Conservation (phyloP, 441 rosid genomes). For the Pelargonium australe region DNA sequence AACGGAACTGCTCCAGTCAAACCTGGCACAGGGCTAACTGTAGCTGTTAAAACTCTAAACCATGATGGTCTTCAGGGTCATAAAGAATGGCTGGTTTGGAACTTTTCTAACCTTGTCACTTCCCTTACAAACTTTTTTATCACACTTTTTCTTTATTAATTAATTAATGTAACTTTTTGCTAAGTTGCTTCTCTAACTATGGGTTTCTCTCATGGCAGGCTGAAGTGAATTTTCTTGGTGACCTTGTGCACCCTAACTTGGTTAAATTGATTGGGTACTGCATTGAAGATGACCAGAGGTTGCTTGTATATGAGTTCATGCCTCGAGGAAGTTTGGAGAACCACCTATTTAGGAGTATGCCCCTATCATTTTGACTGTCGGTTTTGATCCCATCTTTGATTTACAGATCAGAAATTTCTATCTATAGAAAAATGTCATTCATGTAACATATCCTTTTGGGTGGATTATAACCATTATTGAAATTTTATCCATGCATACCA, state of each 20-base stretch:
- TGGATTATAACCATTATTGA: no score
- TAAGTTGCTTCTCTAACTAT: conserved; percentile 15
- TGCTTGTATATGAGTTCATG: conserved; percentile 56
- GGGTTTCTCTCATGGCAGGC: conserved; percentile 30
- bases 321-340: conserved; percentile 63
- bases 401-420: no score
- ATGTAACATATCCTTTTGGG: no score
- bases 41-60: conserved; percentile 45
- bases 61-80: conserved; percentile 53
- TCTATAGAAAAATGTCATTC: background rate
- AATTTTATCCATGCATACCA: no score
- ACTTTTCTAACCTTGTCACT: conserved; percentile 5
- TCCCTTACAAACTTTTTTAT: background rate
- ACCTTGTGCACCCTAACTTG: conserved; percentile 49
- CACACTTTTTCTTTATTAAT: background rate
- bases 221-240: conserved; percentile 57
- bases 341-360: conserved; percentile 58
- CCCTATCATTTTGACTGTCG: background rate
- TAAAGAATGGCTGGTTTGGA: conserved; percentile 44
- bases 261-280: conserved; percentile 59
- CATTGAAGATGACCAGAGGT: conserved; percentile 56
- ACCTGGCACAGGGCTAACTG: conserved; percentile 50
- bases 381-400: no score
- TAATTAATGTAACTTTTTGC: no score
- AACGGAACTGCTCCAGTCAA: conserved; percentile 42